phyloP scores from a whole-genome alignment of 2,329 filamentous ascomycete species.

The Blumeriella jaapii region DNA sequence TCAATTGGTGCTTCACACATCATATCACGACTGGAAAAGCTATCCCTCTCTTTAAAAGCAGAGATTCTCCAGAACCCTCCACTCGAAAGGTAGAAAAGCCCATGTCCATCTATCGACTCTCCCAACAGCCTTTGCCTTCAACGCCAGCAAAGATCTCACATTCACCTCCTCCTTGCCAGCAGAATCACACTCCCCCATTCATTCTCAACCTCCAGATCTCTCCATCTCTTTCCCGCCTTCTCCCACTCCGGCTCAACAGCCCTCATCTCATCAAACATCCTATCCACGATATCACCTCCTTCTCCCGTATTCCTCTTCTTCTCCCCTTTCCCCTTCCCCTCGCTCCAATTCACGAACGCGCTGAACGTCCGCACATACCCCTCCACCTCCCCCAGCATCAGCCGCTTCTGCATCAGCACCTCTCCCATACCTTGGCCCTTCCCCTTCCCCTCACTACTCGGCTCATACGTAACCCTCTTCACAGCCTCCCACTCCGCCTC shows the following conservation, averaged over 20 bases:
- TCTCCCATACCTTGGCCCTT: slow-evolving; percentile 31
- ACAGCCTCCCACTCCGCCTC: slow-evolving; percentile 40
- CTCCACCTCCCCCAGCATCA: slow-evolving; percentile 47
- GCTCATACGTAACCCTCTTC: slow-evolving; percentile 44
- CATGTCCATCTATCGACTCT: no score
- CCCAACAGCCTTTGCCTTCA: no score
- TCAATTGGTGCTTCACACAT: no score
- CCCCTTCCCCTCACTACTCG: slow-evolving; percentile 32
- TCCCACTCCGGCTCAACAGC: slow-evolving; percentile 42
- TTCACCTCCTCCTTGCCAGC: slow-evolving; percentile 37
- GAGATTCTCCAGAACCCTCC: no score
- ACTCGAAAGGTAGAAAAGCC: no score
- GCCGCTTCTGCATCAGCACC: slow-evolving; percentile 39
- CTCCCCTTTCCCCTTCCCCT: slow-evolving; percentile 36
- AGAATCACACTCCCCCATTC: slow-evolving; percentile 52
- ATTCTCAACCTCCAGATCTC: slow-evolving; percentile 40
- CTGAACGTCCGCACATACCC: slow-evolving; percentile 52
- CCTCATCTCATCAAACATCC: slow-evolving; percentile 47
- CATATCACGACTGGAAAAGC: no score
- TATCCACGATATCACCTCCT: slow-evolving; percentile 52
- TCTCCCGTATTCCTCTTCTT: slow-evolving; percentile 36
- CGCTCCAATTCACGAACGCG: slow-evolving; percentile 45
- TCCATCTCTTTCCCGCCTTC: slow-evolving; percentile 36
- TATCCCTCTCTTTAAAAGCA: no score
- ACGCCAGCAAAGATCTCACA: neutral